Conservation (phyloP, 2,329 filamentous ascomycete species). For the Periconia macrospinosa region DNA sequence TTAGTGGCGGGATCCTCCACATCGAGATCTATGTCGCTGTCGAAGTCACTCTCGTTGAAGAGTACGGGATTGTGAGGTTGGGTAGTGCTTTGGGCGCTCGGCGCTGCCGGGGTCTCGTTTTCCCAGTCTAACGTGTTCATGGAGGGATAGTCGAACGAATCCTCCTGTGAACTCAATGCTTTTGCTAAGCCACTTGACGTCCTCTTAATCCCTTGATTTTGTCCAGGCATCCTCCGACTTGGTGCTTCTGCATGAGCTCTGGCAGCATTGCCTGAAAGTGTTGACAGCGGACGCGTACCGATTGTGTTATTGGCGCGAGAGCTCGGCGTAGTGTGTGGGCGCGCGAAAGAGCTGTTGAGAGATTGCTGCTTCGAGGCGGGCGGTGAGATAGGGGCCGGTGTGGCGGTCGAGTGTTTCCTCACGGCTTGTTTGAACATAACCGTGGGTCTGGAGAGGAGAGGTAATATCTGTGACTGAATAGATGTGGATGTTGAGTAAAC, state of each 20-base stretch:
- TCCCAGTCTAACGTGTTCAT: constrained; percentile 28
- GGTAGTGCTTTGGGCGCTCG: constrained; percentile 12
- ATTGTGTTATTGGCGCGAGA: constrained; percentile 22
- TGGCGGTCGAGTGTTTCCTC: constrained; percentile 41
- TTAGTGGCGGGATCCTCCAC: constrained; percentile 62
- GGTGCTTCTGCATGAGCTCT: constrained; percentile 23
- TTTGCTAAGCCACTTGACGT: constrained; percentile 52
- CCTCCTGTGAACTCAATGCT: constrained; percentile 41
- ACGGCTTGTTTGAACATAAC: constrained; percentile 47
- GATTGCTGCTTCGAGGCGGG: constrained; percentile 31
- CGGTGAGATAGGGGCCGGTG: constrained; percentile 23
- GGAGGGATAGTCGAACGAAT: constrained; percentile 31
- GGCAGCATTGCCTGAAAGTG: constrained; percentile 34
- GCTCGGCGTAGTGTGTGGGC: constrained; percentile 25
- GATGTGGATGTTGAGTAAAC: not conserved
- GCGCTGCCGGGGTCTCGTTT: constrained; percentile 23
- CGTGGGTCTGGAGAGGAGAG: constrained; percentile 3
- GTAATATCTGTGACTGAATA: not conserved
- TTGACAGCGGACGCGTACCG: constrained; percentile 35
- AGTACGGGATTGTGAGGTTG: constrained; percentile 26
- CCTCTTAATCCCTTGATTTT: constrained; percentile 46
- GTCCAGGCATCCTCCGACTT: constrained; percentile 11
- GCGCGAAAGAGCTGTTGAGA: constrained; percentile 44
- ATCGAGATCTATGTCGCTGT: constrained; percentile 78
- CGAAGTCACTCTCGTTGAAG: constrained; percentile 82